A percentile compares a stretch with the other conserved stretches of the same genome.
phyloP scores from a whole-genome alignment of 768 basidiomycete species.

The Hysterangium stoloniferum region DNA sequence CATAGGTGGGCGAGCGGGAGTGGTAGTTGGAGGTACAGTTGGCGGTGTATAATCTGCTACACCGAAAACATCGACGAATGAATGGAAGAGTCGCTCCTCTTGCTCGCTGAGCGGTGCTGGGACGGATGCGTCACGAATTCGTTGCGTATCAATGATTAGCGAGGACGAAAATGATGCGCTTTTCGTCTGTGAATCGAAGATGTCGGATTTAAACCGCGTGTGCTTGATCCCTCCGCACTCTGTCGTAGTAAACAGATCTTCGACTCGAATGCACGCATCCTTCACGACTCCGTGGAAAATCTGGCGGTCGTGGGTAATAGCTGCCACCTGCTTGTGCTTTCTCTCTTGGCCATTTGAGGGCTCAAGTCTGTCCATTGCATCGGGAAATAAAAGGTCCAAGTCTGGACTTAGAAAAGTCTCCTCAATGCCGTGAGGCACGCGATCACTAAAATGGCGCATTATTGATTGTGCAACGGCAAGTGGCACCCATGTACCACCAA shows the following conservation, averaged over 20 bases:
- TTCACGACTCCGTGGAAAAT: too few species aligned
- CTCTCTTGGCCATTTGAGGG: too few species aligned
- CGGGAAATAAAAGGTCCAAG: not conserved
- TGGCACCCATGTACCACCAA: slow-evolving; percentile 68
- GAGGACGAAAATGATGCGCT: not conserved
- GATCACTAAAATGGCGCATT: slow-evolving; percentile 23
- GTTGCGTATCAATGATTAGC: too few species aligned
- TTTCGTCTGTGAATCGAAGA: not conserved
- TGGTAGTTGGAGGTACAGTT: not conserved
- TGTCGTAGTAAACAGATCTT: not conserved
- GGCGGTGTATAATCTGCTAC: not conserved
- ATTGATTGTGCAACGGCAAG: slow-evolving; percentile 46
- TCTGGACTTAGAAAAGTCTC: not conserved
- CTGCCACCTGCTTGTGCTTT: too few species aligned
- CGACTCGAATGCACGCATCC: slow-evolving; percentile 3
- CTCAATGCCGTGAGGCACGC: not conserved
- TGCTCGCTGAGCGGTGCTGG: not conserved
- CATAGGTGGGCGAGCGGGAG: slow-evolving; percentile 15
- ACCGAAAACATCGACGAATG: slow-evolving; percentile 2
- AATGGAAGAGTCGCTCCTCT: slow-evolving; percentile 3
- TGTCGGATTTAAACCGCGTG: not conserved
- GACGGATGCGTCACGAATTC: not conserved
- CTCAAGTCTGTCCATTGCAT: not conserved
- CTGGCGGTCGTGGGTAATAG: too few species aligned
- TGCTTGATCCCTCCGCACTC: not conserved